A percentile compares a stretch with the other conserved stretches of the same genome.
Conservation (phyloP, 805 yeast species). For the Yarrowia keelungensis region DNA sequence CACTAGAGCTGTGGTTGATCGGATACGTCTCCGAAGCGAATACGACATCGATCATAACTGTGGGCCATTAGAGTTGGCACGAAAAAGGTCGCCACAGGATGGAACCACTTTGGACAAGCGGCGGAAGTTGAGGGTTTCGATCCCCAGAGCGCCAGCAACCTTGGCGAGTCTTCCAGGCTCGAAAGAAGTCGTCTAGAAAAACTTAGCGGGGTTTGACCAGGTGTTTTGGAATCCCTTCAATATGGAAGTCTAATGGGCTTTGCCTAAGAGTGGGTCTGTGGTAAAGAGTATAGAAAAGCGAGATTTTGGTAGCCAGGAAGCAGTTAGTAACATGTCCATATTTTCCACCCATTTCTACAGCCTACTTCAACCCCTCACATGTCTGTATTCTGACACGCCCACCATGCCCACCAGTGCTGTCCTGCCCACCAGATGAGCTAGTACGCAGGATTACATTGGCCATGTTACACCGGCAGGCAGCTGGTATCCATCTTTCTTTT, state of each 20-base stretch:
- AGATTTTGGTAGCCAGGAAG: too few species aligned
- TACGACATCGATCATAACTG: conserved; percentile 4
- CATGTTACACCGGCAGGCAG: not conserved
- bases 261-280: too few species aligned
- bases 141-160: not conserved
- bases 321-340: too few species aligned
- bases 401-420: not conserved
- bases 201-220: not conserved
- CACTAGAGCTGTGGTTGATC: not conserved
- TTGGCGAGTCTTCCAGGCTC: not conserved
- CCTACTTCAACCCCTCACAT: too few species aligned
- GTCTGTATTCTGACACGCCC: not conserved
- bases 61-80: not conserved
- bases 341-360: too few species aligned
- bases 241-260: not conserved
- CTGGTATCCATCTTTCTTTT: not conserved
- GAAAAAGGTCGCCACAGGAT: not conserved
- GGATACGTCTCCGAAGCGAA: not conserved
- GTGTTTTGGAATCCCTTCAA: not conserved
- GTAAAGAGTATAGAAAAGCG: too few species aligned
- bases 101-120: not conserved
- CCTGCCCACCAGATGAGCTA: not conserved
- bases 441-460: not conserved
- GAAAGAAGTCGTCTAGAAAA: not conserved
- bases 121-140: not conserved